A percentile compares a stretch with the other conserved stretches of the same genome.
Evolutionary conservation across 2,329 filamentous ascomycete species (phyloP).

Genomic region (Sordariomycetes sp.): DNA sequence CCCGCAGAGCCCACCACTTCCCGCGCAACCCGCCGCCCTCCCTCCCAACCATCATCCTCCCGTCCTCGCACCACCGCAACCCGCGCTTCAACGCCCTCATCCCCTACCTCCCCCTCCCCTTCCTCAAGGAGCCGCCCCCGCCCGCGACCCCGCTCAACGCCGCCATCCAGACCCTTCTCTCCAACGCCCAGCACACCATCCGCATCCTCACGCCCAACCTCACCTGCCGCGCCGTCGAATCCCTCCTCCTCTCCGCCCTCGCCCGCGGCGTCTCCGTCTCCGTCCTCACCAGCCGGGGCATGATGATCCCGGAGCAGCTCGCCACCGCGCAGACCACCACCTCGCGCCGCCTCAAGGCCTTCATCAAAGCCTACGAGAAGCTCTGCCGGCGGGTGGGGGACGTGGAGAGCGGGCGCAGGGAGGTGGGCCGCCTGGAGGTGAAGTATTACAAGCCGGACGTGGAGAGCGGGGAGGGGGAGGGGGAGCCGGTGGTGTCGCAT

Average conservation of each 20-base stretch:
- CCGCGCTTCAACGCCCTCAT: constrained; percentile 39
- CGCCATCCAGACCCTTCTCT: constrained; percentile 50
- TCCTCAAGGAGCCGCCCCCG: constrained; percentile 33
- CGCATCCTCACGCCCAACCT: constrained; percentile 71
- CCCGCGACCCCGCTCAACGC: constrained; percentile 59
- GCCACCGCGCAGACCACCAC: constrained; percentile 69
- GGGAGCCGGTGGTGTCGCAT: constrained; percentile 63
- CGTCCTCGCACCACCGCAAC: constrained; percentile 62
- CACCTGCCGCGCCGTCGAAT: constrained; percentile 54
- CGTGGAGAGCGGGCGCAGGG: constrained; percentile 27
- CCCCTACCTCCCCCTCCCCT: constrained; percentile 35
- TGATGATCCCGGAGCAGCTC: constrained; percentile 76
- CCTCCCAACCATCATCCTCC: constrained; percentile 54
- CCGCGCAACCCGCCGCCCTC: neutral
- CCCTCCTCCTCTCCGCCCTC: constrained; percentile 50
- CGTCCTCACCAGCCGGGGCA: constrained; percentile 54
- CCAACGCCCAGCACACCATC: constrained; percentile 45
- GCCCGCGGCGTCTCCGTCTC: constrained; percentile 55
- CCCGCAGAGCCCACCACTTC: neutral
- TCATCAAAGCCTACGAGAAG: constrained; percentile 44
- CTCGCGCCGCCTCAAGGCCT: constrained; percentile 45
- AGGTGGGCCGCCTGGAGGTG: constrained; percentile 41
- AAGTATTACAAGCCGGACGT: constrained; percentile 42
- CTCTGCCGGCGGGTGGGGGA: constrained; percentile 16
- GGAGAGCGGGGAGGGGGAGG: constrained; percentile 15